Evolutionary conservation across 192 early-diverging fungal genomes (phyloP).

Genomic region (Coemansia javaensis): DNA sequence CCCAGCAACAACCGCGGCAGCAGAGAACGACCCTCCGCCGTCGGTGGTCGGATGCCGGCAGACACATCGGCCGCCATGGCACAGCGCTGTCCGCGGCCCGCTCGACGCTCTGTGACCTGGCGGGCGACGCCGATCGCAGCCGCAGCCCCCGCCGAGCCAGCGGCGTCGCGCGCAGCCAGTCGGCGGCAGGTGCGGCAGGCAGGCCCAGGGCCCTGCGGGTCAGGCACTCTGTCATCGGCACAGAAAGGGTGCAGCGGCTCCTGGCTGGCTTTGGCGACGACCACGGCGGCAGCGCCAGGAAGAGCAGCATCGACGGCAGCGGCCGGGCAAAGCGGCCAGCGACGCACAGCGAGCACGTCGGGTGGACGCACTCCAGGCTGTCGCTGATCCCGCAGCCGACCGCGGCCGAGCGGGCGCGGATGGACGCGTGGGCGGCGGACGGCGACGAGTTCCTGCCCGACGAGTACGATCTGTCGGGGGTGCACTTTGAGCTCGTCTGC

Average conservation of each 20-base stretch:
- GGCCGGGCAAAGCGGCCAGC: too few relatives aligned
- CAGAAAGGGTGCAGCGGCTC: background rate
- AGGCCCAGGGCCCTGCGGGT: background rate
- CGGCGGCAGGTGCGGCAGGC: too few relatives aligned
- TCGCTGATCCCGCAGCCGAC: slow-evolving; percentile 20
- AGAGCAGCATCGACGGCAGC: background rate
- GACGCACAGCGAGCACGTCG: slow-evolving; percentile 8
- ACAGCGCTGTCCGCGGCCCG: slow-evolving; percentile 5
- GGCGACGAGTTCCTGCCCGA: slow-evolving; percentile 34
- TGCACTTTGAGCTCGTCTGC: slow-evolving; percentile 33
- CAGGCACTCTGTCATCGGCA: background rate
- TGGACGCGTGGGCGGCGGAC: slow-evolving; percentile 47
- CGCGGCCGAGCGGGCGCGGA: slow-evolving; percentile 26
- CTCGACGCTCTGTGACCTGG: slow-evolving; percentile 9
- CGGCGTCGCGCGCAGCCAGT: background rate
- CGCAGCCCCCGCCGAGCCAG: too few relatives aligned
- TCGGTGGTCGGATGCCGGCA: background rate
- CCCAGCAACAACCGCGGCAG: slow-evolving; percentile 11
- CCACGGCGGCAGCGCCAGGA: slow-evolving; percentile 1
- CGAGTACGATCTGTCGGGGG: slow-evolving; percentile 44
- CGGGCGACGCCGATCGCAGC: too few relatives aligned
- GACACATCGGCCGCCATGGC: background rate
- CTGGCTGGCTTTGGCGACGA: slow-evolving; percentile 5
- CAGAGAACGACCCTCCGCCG: slow-evolving; percentile 26
- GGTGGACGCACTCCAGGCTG: slow-evolving; percentile 10